Evolutionary conservation across 306 rosid species (phyloP), one percentile per base, ranked within the genome.

Genomic region (Cucurbita pepo): DNA sequence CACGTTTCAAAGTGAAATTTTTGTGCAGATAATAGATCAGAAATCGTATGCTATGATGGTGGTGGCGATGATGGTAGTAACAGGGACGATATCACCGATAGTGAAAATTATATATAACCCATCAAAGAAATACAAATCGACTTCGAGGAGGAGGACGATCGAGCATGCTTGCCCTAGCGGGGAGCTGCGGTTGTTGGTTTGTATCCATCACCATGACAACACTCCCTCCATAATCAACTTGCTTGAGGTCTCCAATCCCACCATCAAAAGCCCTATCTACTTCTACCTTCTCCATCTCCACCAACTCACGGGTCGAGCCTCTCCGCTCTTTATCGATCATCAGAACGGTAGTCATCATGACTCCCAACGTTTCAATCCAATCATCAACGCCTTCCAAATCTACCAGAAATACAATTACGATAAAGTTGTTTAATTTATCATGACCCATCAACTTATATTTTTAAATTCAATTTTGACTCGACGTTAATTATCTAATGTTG

Each of bases 101-200:
- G 82, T 82, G 43, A 88, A 84, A 67, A 19, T 50, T 14, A 53
- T 88, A 38, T 85, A 88, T 73, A 82, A 83, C 10, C 96, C 94
- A 38, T 83, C 91, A 2, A 80, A 81, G 73, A 79, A 72, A 18
- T 83, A 90, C 80, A 59, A 18, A 40, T 55, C 83, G 21, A 7
- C 19, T 22, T 79, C 36, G 3, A 75, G 77, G 12, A 78, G 78
- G 14, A 79, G 88, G 18, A 88, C 79, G n/a, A 67, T 90, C 7
- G 88, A 86, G 56, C 84, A 83, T 50, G 45, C 85, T 8, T 0
- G 63, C 4, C 56, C 81, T 1, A 21, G 61, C 3, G 57, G 22
- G 0, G 86, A 80, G 44, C 81, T 88, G 14, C 81, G 82, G 12
- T 5, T 90, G 3, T 63, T 90, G 34, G 78, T 86, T 2, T 85